phyloP scores from a whole-genome alignment of 345 rosid genomes.

The Psidium friedrichsthalianum region DNA sequence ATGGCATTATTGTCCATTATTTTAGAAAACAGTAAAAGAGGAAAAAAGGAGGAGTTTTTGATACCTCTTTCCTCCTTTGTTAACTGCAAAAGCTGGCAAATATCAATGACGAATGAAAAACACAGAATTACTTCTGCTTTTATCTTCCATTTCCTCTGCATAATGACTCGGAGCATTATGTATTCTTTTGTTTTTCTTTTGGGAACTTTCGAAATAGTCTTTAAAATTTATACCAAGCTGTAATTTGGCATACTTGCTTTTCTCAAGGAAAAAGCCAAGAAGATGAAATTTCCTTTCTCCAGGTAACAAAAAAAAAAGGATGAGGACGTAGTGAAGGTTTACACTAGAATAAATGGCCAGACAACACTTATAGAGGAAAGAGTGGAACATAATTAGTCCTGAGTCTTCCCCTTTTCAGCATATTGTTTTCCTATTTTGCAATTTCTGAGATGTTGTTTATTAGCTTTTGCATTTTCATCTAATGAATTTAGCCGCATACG shows the following conservation, averaged over 20 bases:
- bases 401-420: background rate
- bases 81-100: background rate
- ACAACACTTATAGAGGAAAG: background rate
- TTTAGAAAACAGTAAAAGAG: background rate
- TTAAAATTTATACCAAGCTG: background rate
- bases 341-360: background rate
- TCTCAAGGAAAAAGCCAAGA: background rate
- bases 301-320: too few species aligned
- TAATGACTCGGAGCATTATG: background rate
- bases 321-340: background rate
- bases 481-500: background rate
- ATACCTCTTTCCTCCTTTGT: background rate
- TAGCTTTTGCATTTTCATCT: background rate
- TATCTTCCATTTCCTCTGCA: background rate
- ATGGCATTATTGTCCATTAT: background rate
- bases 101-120: background rate
- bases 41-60: background rate
- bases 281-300: background rate
- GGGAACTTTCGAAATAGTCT: background rate
- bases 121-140: background rate
- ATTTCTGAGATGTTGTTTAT: background rate
- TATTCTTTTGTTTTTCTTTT: background rate
- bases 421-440: background rate
- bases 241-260: background rate
- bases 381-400: background rate